phyloP scores from a whole-genome alignment of 2,329 filamentous ascomycete species.

The Ophidiomyces ophidiicola region DNA sequence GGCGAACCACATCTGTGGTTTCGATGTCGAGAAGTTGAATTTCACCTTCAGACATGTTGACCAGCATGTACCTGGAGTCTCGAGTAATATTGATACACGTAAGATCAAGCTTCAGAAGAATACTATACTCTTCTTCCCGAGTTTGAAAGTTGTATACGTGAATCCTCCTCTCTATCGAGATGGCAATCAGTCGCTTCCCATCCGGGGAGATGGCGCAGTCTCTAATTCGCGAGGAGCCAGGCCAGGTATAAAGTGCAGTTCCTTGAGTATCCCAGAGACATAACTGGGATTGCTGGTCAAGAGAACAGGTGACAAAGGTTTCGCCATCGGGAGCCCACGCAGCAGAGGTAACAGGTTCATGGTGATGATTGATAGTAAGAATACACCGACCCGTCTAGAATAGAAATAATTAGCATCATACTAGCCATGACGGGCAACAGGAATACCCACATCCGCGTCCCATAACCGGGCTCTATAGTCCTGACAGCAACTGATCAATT shows the following conservation, averaged over 20 bases:
- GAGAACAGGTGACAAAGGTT: conserved; percentile 66
- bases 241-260: conserved; percentile 53
- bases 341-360: conserved; percentile 76
- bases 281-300: conserved; percentile 55
- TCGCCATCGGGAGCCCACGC: conserved; percentile 74
- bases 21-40: conserved; percentile 68
- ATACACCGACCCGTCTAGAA: conserved; percentile 51
- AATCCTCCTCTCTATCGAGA: conserved; percentile 57
- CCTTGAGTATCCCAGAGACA: conserved; percentile 59
- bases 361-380: conserved; percentile 55
- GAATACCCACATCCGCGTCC: conserved; percentile 50
- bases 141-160: conserved; percentile 73
- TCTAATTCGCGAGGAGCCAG: conserved; percentile 61
- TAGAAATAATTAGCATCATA: conserved; percentile 12
- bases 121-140: conserved; percentile 60
- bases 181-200: conserved; percentile 65
- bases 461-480: conserved; percentile 65
- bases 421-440: background rate
- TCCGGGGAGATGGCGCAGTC: conserved; percentile 75
- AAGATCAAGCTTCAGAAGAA: conserved; percentile 55
- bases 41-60: conserved; percentile 67
- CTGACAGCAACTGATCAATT: conserved; percentile 70
- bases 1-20: conserved; percentile 57
- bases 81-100: conserved; percentile 71
- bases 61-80: conserved; percentile 68